phyloP scores from a whole-genome alignment of 768 basidiomycete genomes.

The Hypsizygus marmoreus region DNA sequence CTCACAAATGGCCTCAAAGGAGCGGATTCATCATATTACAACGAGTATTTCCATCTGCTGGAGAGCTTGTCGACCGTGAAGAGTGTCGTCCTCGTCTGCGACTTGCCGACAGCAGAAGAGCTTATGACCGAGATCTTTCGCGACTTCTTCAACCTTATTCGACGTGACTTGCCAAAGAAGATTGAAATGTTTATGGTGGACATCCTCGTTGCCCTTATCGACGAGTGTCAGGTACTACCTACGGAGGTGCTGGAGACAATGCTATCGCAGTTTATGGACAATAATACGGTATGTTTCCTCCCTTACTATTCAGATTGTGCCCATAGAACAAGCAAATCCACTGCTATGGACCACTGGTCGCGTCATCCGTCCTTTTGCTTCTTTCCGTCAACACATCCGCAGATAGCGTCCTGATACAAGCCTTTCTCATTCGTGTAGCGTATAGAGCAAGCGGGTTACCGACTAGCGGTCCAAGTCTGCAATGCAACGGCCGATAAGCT shows the following conservation, averaged over 20 bases:
- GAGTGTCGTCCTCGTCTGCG: conserved; percentile 91
- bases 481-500: conserved; percentile 82
- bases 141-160: conserved; percentile 78
- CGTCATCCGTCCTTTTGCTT: too few relatives aligned
- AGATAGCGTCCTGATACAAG: conserved; percentile 1
- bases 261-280: conserved; percentile 84
- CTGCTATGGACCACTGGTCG: too few relatives aligned
- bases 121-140: conserved; percentile 83
- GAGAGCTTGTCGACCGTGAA: conserved; percentile 94
- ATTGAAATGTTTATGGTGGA: conserved; percentile 86
- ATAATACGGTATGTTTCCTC: conserved; percentile 57
- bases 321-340: too few relatives aligned
- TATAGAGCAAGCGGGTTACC: conserved; percentile 73
- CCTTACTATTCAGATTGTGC: too few relatives aligned
- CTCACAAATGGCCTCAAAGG: conserved; percentile 74
- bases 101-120: conserved; percentile 85
- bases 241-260: conserved; percentile 77
- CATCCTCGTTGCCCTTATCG: conserved; percentile 86
- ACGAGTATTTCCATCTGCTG: conserved; percentile 93
- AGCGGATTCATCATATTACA: conserved; percentile 81
- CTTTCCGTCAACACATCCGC: too few relatives aligned
- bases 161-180: conserved; percentile 74
- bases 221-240: conserved; percentile 81
- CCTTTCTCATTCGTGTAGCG: conserved; percentile 41
- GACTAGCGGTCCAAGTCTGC: conserved; percentile 85